Base-by-base conservation (phyloP, 176 grass and related monocot genomes). In the Phragmites australis region DNA sequence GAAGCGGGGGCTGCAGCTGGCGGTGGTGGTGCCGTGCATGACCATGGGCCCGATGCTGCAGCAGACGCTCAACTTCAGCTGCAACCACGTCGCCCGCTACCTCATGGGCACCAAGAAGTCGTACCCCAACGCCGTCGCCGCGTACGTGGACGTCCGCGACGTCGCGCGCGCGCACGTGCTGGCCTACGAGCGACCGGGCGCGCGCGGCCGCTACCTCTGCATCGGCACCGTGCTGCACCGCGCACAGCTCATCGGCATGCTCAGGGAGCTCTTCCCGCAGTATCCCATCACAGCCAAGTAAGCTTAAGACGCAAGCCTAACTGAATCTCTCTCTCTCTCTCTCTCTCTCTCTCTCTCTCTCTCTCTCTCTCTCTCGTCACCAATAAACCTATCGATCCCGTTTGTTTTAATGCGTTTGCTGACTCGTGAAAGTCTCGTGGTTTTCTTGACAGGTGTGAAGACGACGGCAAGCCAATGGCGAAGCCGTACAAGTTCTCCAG, bases 111-210 rank as follows among this genome's bases (percentile, higher is more conserved):
- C 18, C 25, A 82, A 85, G 64, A 6, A 3, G 7, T 12, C 74
- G 9, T 70, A 47, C 81, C 81, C 89, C 21, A 91, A 91, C 48
- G 85, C 85, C 18, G 89, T 91, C 48, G 69, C 89, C 22, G 76
- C 74, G 7, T 91, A 91, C 64, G 81, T 84, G 15, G 85, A 91
- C 68, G 89, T 88, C 74, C 75, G 67, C 15, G 89, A 88, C 64
- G 60, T 88, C 54, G 81, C 81, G 0, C 67, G 34, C 29, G 75
- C 81, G 0, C 89, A 91, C 68, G 75, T 84, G 6, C 80, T 91
- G 0, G 81, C 21, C n/a, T 91, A 84, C 68, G 81, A 91, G 71
- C 21, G 27, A 4, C 81, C 75, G 0, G 40, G 4, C 1, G 84
- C 85, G 1, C 17, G 52, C 0, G 86, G 89, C 7, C 77, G 89